Evolutionary conservation across 768 basidiomycete genomes (phyloP).

Genomic region (Tylopilus rubrobrunneus): DNA sequence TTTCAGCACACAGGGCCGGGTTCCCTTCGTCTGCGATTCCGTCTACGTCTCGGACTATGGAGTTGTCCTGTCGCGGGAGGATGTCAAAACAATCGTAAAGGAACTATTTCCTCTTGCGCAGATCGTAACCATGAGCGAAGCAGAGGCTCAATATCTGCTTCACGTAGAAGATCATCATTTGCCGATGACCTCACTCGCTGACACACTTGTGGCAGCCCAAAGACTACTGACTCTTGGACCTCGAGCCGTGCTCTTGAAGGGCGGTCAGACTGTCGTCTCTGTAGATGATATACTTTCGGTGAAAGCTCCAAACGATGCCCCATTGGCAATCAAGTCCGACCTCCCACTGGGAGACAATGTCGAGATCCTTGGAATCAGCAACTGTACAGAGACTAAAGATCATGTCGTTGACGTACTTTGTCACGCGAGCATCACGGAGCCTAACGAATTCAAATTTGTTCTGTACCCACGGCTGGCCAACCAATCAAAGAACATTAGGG

Average conservation of each 20-base stretch:
- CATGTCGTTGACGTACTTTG: constrained; percentile 3
- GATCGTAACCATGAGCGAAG: not conserved
- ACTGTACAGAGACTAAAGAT: not conserved
- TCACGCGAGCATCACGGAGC: not conserved
- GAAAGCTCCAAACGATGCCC: not conserved
- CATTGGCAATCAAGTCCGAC: not conserved
- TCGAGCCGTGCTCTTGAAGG: not conserved
- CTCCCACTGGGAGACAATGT: not conserved
- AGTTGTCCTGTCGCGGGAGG: not conserved
- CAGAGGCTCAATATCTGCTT: not conserved
- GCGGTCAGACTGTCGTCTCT: not conserved
- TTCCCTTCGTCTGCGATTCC: constrained; percentile 1
- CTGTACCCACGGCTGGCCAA: not conserved
- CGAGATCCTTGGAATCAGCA: constrained; percentile 1
- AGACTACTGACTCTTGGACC: not conserved
- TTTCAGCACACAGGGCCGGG: not conserved
- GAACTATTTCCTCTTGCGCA: constrained; percentile 1
- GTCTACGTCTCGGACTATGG: constrained; percentile 1
- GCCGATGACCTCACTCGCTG: not conserved
- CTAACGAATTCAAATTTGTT: not conserved
- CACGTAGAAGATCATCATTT: not conserved
- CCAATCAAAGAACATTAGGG: not conserved
- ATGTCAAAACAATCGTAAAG: not conserved
- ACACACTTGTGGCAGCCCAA: not conserved
- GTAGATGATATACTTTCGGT: not conserved